These are phyloP conservation scores for Ophiocordyceps sinensis DNA, from an alignment of 2,329 filamentous ascomycete genomes.

Conservation along the genomic window DNA sequence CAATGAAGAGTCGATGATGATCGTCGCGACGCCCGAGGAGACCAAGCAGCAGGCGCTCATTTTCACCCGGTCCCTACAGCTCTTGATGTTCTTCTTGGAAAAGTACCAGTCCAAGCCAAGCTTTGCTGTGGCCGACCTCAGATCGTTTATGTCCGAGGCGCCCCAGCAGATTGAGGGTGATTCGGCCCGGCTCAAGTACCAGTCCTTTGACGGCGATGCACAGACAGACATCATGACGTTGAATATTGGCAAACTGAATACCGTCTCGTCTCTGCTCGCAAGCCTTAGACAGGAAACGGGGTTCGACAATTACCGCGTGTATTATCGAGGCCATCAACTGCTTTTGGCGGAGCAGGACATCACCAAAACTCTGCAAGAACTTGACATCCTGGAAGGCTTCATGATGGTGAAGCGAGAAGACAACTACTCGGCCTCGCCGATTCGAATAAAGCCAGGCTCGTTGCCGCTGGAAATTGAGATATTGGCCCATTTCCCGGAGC, in stretches of 20 bases:
- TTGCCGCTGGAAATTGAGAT: constrained; percentile 64
- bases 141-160: constrained; percentile 35
- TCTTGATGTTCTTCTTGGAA: constrained; percentile 53
- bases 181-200: constrained; percentile 54
- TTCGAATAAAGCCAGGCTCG: constrained; percentile 33
- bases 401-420: constrained; percentile 50
- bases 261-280: constrained; percentile 52
- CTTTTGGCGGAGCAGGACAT: constrained; percentile 44
- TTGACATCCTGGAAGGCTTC: constrained; percentile 49
- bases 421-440: constrained; percentile 25
- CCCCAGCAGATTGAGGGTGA: constrained; percentile 45
- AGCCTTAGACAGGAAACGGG: constrained; percentile 55
- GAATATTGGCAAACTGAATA: constrained; percentile 56
- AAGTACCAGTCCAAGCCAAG: constrained; percentile 47
- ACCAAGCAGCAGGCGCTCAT: constrained; percentile 35
- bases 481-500: constrained; percentile 64
- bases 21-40: constrained; percentile 32
- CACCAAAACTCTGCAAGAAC: constrained; percentile 49
- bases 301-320: constrained; percentile 62
- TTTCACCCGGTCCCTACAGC: constrained; percentile 54
- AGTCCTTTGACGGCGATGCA: constrained; percentile 50
- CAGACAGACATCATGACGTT: constrained; percentile 48
- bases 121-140: constrained; percentile 43
- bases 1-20: constrained; percentile 38
- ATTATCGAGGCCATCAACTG: constrained; percentile 53